Base-by-base conservation (phyloP, 345 rosid genomes). In the Rubroshorea leprosula region DNA sequence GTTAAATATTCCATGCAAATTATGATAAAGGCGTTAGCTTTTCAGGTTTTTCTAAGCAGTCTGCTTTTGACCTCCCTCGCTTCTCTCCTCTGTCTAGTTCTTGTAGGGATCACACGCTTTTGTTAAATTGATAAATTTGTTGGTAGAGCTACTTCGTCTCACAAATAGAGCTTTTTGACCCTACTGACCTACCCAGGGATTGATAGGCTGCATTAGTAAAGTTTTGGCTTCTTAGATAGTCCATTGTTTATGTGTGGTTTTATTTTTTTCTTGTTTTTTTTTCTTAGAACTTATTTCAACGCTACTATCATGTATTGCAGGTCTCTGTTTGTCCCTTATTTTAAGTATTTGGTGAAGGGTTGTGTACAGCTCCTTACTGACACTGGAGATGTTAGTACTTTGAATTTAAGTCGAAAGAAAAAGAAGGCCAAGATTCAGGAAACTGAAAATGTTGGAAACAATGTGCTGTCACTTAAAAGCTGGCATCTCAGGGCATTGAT, bases 401-500 rank as follows among this genome's bases (percentile, higher is more conserved):
- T 78, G 65, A 72, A 64, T 67, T 68, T 62, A 65, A 72, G 51
- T 69, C 65, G 72, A 68, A 89, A 85, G 82, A 89, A 85, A 61
- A 93, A 89, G 84, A 92, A 86, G 62, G 82, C 84, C 26, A 90
- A 80, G 68, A 72, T 75, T 54, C 81, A 73, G 70, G 86, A 82
- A 72, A 71, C 68, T 12, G 66, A 60, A 31, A 61, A 15, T 55
- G 23, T 58, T 57, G 78, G 51, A 47, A 60, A 62, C 64, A 53
- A 26, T 38, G 51, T 29, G 6, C 17, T 57, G 31, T 51, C 86
- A 19, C 72, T 78, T 45, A 77, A 74, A 69, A 74, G 55, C 70
- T 93, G 97, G 97, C 96, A 89, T 70, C 78, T 93, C 39, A 85
- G 85, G 68, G 83, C 88, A 4, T 66, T 87, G 75, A 80, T 89